Percentiles rank a stretch among this genome's conserved stretches.
Evolutionary conservation across 2,329 filamentous ascomycete species (phyloP).

Genomic region (Diatrype stigma): DNA sequence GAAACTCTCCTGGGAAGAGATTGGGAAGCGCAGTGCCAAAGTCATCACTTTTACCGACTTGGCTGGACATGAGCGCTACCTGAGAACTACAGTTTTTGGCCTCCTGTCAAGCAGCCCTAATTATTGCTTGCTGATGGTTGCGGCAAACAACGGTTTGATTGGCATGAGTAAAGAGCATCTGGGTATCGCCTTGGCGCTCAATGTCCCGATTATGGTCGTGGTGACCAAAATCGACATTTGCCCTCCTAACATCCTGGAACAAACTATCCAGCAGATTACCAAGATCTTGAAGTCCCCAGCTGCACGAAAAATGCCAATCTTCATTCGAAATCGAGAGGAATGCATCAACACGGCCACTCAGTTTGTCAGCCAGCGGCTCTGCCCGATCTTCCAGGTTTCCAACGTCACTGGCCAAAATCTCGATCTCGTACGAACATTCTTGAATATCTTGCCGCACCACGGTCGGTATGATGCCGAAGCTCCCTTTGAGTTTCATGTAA

Average conservation of each 20-base stretch:
- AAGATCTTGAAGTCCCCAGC: constrained; percentile 93
- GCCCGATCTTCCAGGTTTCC: constrained; percentile 95
- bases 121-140: constrained; percentile 97
- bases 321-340: constrained; percentile 86
- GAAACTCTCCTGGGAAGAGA: constrained; percentile 91
- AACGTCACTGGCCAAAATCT: constrained; percentile 94
- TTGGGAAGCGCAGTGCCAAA: constrained; percentile 90
- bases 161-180: constrained; percentile 99
- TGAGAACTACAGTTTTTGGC: constrained; percentile 94
- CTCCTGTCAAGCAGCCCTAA: constrained; percentile 92
- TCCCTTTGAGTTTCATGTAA: constrained; percentile 91
- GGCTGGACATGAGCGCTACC: constrained; percentile 90
- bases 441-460: constrained; percentile 93
- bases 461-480: constrained; percentile 86
- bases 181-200: constrained; percentile 88
- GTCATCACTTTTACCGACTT: constrained; percentile 96
- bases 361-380: constrained; percentile 92
- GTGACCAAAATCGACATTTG: constrained; percentile 99
- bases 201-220: constrained; percentile 96
- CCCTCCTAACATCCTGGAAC: constrained; percentile 87
- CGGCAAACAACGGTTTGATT: constrained; percentile 93
- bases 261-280: constrained; percentile 87
- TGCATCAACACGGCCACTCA: constrained; percentile 94
- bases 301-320: constrained; percentile 91
- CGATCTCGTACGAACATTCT: constrained; percentile 83